A percentile compares a stretch with the other conserved stretches of the same genome.
Conservation (phyloP, 2,329 filamentous ascomycete species). For the Drechslera avenae region DNA sequence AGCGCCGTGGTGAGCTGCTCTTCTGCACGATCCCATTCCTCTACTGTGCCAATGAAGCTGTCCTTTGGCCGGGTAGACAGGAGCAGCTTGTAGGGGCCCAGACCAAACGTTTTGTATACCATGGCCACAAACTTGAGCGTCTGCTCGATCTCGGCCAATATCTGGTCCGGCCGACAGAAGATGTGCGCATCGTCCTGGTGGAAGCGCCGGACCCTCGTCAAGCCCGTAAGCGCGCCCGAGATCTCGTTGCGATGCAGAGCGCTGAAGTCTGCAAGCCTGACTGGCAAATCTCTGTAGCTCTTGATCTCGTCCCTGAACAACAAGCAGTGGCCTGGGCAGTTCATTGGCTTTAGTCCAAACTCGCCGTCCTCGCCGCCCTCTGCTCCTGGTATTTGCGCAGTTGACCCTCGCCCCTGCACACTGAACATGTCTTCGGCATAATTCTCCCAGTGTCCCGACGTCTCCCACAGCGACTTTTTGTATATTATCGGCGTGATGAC, state of each 20-base stretch:
- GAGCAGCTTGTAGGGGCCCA: conserved; percentile 75
- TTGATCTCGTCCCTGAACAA: conserved; percentile 75
- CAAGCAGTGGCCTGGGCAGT: conserved; percentile 86
- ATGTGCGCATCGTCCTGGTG: conserved; percentile 93
- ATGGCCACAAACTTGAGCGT: conserved; percentile 76
- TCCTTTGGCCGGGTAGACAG: conserved; percentile 79
- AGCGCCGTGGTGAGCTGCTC: conserved; percentile 68
- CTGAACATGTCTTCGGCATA: conserved; percentile 93
- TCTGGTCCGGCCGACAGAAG: conserved; percentile 80
- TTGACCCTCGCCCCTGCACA: conserved; percentile 64
- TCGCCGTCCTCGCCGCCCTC: conserved; percentile 67
- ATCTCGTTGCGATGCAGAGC: conserved; percentile 86
- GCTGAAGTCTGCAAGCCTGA: conserved; percentile 86
- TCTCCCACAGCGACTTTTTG: conserved; percentile 85
- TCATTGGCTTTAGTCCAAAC: conserved; percentile 90
- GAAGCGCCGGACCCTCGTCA: conserved; percentile 84
- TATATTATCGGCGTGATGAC: conserved; percentile 91
- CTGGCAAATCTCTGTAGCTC: conserved; percentile 79
- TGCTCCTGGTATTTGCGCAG: conserved; percentile 49
- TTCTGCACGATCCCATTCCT: conserved; percentile 73
- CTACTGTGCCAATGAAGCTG: conserved; percentile 74
- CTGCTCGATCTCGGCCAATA: conserved; percentile 72
- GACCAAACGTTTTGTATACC: conserved; percentile 70
- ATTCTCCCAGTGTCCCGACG: conserved; percentile 85
- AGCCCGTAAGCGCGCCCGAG: conserved; percentile 77